Conservation (phyloP, 2,329 filamentous ascomycete species). For the Lachnellula occidentalis region DNA sequence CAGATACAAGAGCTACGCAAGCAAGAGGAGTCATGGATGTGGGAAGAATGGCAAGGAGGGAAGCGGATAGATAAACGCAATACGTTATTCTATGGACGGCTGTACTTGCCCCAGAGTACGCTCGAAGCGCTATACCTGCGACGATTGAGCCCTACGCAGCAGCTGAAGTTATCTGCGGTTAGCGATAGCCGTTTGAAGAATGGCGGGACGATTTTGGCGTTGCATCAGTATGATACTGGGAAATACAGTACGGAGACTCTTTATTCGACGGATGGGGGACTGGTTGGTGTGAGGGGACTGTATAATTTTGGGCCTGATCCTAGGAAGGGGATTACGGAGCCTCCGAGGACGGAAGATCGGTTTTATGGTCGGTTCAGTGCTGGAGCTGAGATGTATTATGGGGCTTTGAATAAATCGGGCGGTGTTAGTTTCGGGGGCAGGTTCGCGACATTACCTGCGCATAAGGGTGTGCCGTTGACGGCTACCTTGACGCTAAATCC, state of each 20-base stretch:
- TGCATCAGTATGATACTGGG: constrained; percentile 76
- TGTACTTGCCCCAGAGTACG: constrained; percentile 78
- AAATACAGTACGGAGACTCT: constrained; percentile 87
- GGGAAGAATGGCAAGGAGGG: constrained; percentile 49
- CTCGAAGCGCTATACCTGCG: constrained; percentile 82
- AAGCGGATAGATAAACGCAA: constrained; percentile 44
- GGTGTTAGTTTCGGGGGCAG: constrained; percentile 83
- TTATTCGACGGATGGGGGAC: constrained; percentile 84
- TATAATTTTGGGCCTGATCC: constrained; percentile 75
- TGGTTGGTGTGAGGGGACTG: constrained; percentile 80
- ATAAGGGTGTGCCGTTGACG: constrained; percentile 83
- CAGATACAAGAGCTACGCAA: constrained; percentile 63
- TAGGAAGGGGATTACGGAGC: constrained; percentile 20
- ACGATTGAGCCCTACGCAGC: constrained; percentile 68
- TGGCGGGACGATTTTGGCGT: constrained; percentile 67
- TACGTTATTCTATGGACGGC: constrained; percentile 67
- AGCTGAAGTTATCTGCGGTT: constrained; percentile 75
- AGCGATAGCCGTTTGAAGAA: constrained; percentile 66
- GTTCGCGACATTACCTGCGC: constrained; percentile 79
- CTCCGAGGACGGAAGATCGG: constrained; percentile 42
- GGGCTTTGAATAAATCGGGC: constrained; percentile 86
- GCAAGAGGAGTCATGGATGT: constrained; percentile 45
- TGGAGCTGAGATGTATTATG: constrained; percentile 93
- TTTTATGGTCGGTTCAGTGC: constrained; percentile 81
- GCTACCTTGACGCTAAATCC: constrained; percentile 92